phyloP scores from a whole-genome alignment of 1,139 yeast genomes.

The Hanseniaspora gamundiae region DNA sequence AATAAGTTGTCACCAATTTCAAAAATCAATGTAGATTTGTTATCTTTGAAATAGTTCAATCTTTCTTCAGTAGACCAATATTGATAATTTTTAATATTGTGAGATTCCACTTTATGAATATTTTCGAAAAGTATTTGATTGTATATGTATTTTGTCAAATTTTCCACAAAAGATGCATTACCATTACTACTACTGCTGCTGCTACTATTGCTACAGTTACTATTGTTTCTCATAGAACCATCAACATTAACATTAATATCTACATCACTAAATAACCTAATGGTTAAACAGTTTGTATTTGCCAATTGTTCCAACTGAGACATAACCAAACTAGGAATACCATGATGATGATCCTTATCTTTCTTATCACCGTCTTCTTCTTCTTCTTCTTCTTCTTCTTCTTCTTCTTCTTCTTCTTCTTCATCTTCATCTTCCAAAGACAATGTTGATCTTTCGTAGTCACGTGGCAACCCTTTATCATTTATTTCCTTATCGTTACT shows the following conservation, averaged over 20 bases:
- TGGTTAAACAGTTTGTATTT: conserved; percentile 18
- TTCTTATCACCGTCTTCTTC: background rate
- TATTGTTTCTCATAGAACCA: background rate
- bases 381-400: background rate
- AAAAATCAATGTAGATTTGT: conserved; percentile 14
- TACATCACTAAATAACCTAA: conserved; percentile 10
- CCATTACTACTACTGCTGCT: too few relatives aligned
- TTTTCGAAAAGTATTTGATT: background rate
- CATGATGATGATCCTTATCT: background rate
- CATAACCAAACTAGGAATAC: background rate
- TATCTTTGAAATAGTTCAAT: conserved; percentile 13
- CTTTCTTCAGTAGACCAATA: conserved; percentile 17
- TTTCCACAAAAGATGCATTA: background rate
- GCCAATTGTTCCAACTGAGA: conserved; percentile 20
- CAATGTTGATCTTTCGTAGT: background rate
- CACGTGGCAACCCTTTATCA: conserved; percentile 15
- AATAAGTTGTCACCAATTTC: conserved; percentile 13
- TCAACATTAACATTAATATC: background rate
- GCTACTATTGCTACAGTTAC: too few relatives aligned
- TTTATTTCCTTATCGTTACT: conserved; percentile 73
- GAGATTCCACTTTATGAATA: background rate
- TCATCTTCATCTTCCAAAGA: background rate
- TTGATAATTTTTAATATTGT: conserved; percentile 20
- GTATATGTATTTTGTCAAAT: background rate
- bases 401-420: background rate